Conservation (phyloP, 176 grass and related monocot species). For the Avena sativa region DNA sequence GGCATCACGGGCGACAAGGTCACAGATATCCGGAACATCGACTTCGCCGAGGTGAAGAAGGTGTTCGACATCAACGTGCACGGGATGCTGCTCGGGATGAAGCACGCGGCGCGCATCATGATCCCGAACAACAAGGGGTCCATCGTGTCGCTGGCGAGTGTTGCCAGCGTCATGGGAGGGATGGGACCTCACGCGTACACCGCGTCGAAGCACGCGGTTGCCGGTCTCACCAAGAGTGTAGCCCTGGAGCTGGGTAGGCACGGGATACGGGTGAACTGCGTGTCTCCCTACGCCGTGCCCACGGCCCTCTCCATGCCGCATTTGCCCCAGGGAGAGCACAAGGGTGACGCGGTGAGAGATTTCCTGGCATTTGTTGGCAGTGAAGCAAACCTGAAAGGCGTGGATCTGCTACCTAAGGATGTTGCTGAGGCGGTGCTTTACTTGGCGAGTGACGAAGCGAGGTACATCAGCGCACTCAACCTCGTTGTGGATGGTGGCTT, state of each 20-base stretch:
- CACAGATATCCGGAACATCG: slow-evolving; percentile 57
- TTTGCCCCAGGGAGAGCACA: slow-evolving; percentile 44
- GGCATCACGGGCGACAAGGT: slow-evolving; percentile 69
- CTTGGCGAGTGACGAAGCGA: slow-evolving; percentile 76
- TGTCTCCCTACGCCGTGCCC: slow-evolving; percentile 73
- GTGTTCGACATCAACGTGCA: slow-evolving; percentile 79
- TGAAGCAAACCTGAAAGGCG: slow-evolving; percentile 77
- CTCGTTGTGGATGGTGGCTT: slow-evolving; percentile 67
- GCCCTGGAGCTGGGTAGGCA: slow-evolving; percentile 73
- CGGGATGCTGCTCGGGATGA: slow-evolving; percentile 84
- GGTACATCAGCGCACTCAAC: slow-evolving; percentile 74
- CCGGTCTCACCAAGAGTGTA: slow-evolving; percentile 78
- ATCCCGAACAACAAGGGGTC: slow-evolving; percentile 64
- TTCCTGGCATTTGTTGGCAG: slow-evolving; percentile 58
- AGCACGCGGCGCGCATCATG: slow-evolving; percentile 84
- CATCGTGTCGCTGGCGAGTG: slow-evolving; percentile 72
- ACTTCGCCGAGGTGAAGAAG: slow-evolving; percentile 59
- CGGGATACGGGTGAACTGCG: slow-evolving; percentile 85
- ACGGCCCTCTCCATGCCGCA: slow-evolving; percentile 63
- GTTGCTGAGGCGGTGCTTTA: slow-evolving; percentile 74
- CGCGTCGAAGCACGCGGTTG: slow-evolving; percentile 73
- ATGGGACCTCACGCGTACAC: slow-evolving; percentile 78
- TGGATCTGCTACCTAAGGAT: slow-evolving; percentile 53
- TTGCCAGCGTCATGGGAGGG: slow-evolving; percentile 60
- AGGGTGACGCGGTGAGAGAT: slow-evolving; percentile 31